Base-by-base conservation (phyloP, 345 rosid genomes). In the Gossypium mustelinum region DNA sequence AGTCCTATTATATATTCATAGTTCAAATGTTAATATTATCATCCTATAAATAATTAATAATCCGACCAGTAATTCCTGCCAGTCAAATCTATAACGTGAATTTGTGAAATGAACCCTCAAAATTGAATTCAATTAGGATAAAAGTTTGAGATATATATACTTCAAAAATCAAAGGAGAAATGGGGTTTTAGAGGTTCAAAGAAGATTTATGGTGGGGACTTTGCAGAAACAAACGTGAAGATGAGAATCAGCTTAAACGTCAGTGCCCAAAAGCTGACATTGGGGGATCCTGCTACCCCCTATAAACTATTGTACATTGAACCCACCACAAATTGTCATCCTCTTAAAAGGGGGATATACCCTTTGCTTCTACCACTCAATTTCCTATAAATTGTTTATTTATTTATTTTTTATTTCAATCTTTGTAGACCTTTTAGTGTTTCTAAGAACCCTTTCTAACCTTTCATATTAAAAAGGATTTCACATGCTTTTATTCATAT, bases 121-220 rank as follows among this genome's bases (percentile, higher is more conserved):
- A 34, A 34, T 34, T 4, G 39, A 34, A 34, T 34, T 34, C 39
- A 34, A 34, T 4, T 4, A 34, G 39, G 39, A 34, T 34, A 34
- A 4, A 34, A 34, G 41, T 34, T 34, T 34, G 41, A 4, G 41
- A 34, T 5, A 34, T 34, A 61, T 14, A 29, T 29, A 61, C 20
- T 27, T 13, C 18, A 29, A 61, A 29, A 27, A 25, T 11, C 1
- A 41, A 16, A 2, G 29, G 8, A 20, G 20, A 9, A 9, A 0
- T 6, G 47, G 61, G 22, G 47, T 44, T 44, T 47, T 22, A 20
- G 77, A 55, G 70, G 70, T 74, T 80, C 78, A n/a, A 80, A 57
- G 72, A 74, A 44, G 81, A 76, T 82, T 12, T n/a, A 2, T 0
- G 29, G 86, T 66, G 17, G 77, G 81, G 77, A 75, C 82, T 47